Percentiles rank a stretch among this genome's conserved stretches.
Conservation (phyloP, 306 rosid species). For the Malus fusca region DNA sequence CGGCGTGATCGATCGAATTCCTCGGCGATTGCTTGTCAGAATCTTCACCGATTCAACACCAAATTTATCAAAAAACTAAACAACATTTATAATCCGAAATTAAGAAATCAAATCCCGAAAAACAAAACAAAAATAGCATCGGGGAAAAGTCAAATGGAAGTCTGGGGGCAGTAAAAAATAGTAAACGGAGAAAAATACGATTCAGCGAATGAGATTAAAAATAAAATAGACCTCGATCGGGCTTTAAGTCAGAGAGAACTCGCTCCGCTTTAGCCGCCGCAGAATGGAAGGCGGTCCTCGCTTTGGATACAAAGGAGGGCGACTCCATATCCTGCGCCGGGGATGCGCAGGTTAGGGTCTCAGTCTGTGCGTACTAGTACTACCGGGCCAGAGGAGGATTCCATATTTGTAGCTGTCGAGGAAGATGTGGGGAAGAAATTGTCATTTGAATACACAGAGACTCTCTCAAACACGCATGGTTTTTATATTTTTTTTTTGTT, state of each 20-base stretch:
- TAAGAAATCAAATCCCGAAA: not conserved
- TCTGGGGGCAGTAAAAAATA: conserved; percentile 15
- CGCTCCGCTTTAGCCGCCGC: conserved; percentile 99
- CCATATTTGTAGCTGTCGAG: conserved; percentile 4
- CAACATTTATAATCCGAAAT: not conserved
- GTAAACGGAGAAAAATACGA: conserved; percentile 12
- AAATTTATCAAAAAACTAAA: conserved; percentile 21
- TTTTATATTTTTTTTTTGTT: not conserved
- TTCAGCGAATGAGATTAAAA: not conserved
- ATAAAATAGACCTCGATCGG: conserved; percentile 55
- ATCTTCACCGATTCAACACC: conserved; percentile 44
- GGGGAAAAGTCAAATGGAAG: conserved; percentile 13
- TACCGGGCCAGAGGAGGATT: not conserved
- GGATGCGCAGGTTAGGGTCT: conserved; percentile 23
- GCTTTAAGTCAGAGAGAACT: conserved; percentile 64
- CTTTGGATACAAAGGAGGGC: conserved; percentile 81
- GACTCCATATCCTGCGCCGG: conserved; percentile 56
- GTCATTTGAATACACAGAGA: not conserved
- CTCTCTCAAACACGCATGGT: not conserved
- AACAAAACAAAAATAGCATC: conserved; percentile 3
- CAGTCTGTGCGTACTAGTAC: not conserved
- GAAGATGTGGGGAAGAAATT: not conserved
- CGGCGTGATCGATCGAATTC: conserved; percentile 19
- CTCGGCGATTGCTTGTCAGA: conserved; percentile 37
- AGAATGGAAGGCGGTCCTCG: conserved; percentile 92